Base-by-base conservation (phyloP, 305 asterid genomes). In the Fraxinus nigra region DNA sequence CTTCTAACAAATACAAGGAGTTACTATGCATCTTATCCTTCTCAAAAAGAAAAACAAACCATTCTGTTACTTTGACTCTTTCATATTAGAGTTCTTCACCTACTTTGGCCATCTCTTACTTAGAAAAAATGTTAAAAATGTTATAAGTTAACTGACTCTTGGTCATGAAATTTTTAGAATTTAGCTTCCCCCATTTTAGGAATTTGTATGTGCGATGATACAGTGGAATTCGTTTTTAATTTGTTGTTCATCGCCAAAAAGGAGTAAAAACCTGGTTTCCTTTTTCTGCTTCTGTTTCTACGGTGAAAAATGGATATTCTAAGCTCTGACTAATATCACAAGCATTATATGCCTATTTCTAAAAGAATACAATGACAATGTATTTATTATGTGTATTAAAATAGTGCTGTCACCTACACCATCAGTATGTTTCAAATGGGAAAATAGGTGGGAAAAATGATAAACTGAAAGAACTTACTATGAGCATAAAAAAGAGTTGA, bases 401-500 rank as follows among this genome's bases (percentile, higher is more conserved):
- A 56, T 59, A 43, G 13, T 46, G 37, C 3, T 34, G 74, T 61
- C 24, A 18, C 61, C 72, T 38, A 73, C 1, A 33, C 22, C n/a
- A 54, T 80, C 6, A 2, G 83, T 80, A 72, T 51, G 18, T 13
- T 43, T 30, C 37, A 63, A 59, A 28, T 4, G 80, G 26, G 4
- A 34, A 16, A 48, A 11, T 9, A 72, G 13, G 30, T 20, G 70
- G 28, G 65, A 22, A 14, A 76, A 16, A 14, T 16, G 38, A 78
- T 6, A 69, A 78, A 18, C 4, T 56, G 82, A 61, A 1, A 75
- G 79, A 82, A 35, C 73, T 84, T 88, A 88, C 93, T 80, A 7
- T 88, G 90, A 81, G 93, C 90, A 84, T 54, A 84, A 80, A 90
- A 85, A 80, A 90, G 87, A 54, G 87, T 88, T 63, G 89, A 87